phyloP scores from a whole-genome alignment of 805 yeast species.

The Candida pseudofarinosa region DNA sequence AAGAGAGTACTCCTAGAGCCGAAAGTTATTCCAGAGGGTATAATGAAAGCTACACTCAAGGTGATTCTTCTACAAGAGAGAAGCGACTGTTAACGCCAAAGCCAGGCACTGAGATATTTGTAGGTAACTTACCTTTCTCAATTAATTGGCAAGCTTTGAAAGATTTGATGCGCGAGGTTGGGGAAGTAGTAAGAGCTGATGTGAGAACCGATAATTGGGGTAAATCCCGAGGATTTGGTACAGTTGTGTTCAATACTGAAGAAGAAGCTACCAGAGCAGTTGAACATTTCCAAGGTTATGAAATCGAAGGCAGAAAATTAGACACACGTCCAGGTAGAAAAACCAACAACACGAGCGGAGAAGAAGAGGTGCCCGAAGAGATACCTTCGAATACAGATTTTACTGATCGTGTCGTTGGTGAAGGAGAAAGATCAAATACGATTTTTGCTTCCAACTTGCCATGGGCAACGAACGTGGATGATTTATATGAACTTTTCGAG shows the following conservation, averaged over 20 bases:
- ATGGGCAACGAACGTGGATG: slow-evolving; percentile 81
- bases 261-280: slow-evolving; percentile 75
- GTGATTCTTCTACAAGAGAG: slow-evolving; percentile 6
- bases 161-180: slow-evolving; percentile 75
- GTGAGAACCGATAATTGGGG: slow-evolving; percentile 64
- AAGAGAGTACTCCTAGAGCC: slow-evolving; percentile 15
- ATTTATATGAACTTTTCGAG: slow-evolving; percentile 79
- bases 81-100: slow-evolving; percentile 11
- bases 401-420: slow-evolving; percentile 62
- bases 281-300: slow-evolving; percentile 62
- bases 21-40: slow-evolving; percentile 21
- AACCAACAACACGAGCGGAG: slow-evolving; percentile 9
- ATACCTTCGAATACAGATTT: slow-evolving; percentile 47
- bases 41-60: slow-evolving; percentile 17
- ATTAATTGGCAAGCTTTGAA: slow-evolving; percentile 80
- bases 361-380: slow-evolving; percentile 9
- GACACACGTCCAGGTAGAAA: slow-evolving; percentile 72
- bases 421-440: slow-evolving; percentile 44
- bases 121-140: slow-evolving; percentile 81
- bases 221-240: slow-evolving; percentile 82
- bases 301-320: slow-evolving; percentile 68
- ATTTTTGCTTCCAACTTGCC: slow-evolving; percentile 80
- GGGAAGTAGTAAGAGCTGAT: slow-evolving; percentile 79
- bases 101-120: slow-evolving; percentile 59
- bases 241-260: slow-evolving; percentile 61